A percentile compares a stretch with the other conserved stretches of the same genome.
Conservation (phyloP, 2,329 filamentous ascomycete species). For the Dichotomopilus funicola region DNA sequence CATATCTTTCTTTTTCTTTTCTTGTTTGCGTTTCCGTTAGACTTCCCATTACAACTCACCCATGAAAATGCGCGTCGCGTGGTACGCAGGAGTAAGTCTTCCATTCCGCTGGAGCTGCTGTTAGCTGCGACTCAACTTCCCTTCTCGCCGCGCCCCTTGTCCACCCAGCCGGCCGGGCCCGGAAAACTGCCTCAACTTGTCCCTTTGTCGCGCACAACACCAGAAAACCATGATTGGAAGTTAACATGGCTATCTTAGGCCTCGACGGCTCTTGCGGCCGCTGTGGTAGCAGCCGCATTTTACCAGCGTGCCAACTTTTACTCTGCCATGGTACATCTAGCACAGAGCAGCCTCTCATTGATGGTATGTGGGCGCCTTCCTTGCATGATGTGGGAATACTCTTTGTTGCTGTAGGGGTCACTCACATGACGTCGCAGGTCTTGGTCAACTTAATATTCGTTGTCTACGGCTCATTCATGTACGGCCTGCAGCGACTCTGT, state of each 20-base stretch:
- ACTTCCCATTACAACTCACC: constrained; percentile 3
- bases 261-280: constrained; percentile 76
- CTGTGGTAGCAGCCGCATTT: constrained; percentile 83
- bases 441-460: constrained; percentile 87
- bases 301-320: constrained; percentile 97
- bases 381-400: background rate
- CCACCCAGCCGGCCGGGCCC: background rate
- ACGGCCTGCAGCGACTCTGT: constrained; percentile 80
- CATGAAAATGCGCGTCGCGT: constrained; percentile 50
- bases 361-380: constrained; percentile 53
- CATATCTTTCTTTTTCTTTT: constrained; percentile 2
- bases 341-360: constrained; percentile 91
- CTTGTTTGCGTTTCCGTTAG: constrained; percentile 10
- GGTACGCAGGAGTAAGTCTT: constrained; percentile 54
- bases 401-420: no score
- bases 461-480: constrained; percentile 71
- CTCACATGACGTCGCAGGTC: constrained; percentile 48
- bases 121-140: background rate
- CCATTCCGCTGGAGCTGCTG: background rate
- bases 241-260: constrained; percentile 41
- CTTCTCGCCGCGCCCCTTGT: background rate
- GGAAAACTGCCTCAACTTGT: constrained; percentile 16
- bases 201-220: background rate
- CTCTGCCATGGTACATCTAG: constrained; percentile 91
- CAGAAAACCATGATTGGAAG: background rate